Conservation (phyloP, 352 stramenopile species). For the Pythium guiyangense region DNA sequence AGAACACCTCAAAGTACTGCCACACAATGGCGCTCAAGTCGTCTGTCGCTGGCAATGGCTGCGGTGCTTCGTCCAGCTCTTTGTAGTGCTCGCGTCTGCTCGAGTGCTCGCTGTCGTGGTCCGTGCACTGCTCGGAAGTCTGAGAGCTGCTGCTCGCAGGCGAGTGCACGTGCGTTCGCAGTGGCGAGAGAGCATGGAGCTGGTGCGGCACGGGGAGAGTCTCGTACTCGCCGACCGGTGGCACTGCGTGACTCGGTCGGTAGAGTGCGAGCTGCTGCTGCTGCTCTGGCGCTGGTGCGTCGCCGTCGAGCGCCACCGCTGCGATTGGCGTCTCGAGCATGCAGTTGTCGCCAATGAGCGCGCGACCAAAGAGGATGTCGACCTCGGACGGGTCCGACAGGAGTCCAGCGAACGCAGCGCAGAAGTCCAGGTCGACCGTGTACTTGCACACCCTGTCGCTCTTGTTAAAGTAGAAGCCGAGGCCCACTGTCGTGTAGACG, state of each 20-base stretch:
- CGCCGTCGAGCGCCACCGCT: not conserved
- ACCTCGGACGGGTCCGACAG: slow-evolving; percentile 17
- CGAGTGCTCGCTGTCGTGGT: not conserved
- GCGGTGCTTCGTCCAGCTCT: not conserved
- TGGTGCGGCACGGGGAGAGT: too few relatives aligned
- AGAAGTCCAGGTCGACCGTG: slow-evolving; percentile 22
- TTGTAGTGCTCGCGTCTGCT: not conserved
- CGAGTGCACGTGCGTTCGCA: too few relatives aligned
- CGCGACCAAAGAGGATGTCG: slow-evolving; percentile 5
- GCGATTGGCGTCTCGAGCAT: slow-evolving; percentile 13
- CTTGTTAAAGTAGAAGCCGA: slow-evolving; percentile 23
- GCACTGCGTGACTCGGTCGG: not conserved
- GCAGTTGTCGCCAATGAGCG: slow-evolving; percentile 23
- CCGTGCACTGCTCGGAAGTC: too few relatives aligned
- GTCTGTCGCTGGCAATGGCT: not conserved
- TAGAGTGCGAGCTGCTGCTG: not conserved
- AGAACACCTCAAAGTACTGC: slow-evolving; percentile 4
- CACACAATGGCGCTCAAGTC: not conserved
- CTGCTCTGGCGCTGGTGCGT: too few relatives aligned
- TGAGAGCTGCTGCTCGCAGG: too few relatives aligned
- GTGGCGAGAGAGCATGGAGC: too few relatives aligned
- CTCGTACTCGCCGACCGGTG: too few relatives aligned
- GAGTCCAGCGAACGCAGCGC: slow-evolving; percentile 14
- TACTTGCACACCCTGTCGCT: slow-evolving; percentile 15
- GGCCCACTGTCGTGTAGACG: slow-evolving; percentile 1